A percentile compares a stretch with the other conserved stretches of the same genome.
phyloP scores from a whole-genome alignment of 441 rosid species.

The Geranium incanum region DNA sequence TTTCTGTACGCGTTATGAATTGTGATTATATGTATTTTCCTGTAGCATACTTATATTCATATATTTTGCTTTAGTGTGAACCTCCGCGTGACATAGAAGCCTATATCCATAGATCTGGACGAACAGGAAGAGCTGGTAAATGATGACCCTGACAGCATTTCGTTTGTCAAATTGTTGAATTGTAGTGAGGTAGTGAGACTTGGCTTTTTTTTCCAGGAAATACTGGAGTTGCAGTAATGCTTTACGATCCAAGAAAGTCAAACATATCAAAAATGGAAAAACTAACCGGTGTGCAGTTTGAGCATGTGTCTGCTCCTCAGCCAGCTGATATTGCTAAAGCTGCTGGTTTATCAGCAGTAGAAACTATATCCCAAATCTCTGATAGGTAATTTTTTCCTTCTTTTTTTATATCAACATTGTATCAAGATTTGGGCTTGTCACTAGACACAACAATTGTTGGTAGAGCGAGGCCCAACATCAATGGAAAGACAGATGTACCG shows the following conservation, averaged over 20 bases:
- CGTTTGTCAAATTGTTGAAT: background rate
- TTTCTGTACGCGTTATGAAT: background rate
- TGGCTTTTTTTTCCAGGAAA: slow-evolving; percentile 44
- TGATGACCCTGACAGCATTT: background rate
- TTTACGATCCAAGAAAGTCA: slow-evolving; percentile 68
- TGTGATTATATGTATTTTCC: background rate
- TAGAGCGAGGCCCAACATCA: too few relatives aligned
- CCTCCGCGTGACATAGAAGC: slow-evolving; percentile 97
- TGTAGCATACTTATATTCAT: slow-evolving; percentile 13
- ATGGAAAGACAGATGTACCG: too few relatives aligned
- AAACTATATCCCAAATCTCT: slow-evolving; percentile 57
- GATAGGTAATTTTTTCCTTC: slow-evolving; percentile 47
- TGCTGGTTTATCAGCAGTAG: slow-evolving; percentile 64
- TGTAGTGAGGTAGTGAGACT: slow-evolving; percentile 18
- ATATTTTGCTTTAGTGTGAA: slow-evolving; percentile 51
- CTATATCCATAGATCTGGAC: slow-evolving; percentile 92
- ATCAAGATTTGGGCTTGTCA: background rate
- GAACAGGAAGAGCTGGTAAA: slow-evolving; percentile 93
- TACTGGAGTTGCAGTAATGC: slow-evolving; percentile 87
- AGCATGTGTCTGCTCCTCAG: slow-evolving; percentile 71
- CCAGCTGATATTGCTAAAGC: slow-evolving; percentile 73
- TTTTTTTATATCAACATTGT: too few relatives aligned
- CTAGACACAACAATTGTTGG: background rate
- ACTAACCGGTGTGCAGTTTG: slow-evolving; percentile 84
- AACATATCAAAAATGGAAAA: slow-evolving; percentile 59